Evolutionary conservation across 768 basidiomycete species (phyloP).

Genomic region (Antrodiella citrinella): DNA sequence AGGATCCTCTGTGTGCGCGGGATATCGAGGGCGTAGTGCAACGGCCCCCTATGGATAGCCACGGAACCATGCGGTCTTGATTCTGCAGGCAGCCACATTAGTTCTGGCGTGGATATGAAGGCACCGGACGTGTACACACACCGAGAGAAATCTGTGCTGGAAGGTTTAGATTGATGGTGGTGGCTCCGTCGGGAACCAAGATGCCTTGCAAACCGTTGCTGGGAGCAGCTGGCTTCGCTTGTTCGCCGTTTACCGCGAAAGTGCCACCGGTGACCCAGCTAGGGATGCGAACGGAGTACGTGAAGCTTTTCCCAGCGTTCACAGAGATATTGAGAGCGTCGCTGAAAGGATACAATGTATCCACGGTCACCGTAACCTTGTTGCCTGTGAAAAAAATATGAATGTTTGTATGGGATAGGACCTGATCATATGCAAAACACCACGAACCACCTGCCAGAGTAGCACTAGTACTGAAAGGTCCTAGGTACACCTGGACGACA

Average conservation of each 20-base stretch:
- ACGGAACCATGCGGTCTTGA: slow-evolving; percentile 42
- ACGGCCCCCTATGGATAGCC: slow-evolving; percentile 45
- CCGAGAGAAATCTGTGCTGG: slow-evolving; percentile 41
- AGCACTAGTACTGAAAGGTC: slow-evolving; percentile 35
- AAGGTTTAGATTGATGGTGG: slow-evolving; percentile 35
- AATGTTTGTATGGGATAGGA: not conserved
- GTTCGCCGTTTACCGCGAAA: slow-evolving; percentile 30
- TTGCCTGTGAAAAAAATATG: slow-evolving; percentile 24
- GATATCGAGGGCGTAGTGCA: slow-evolving; percentile 50
- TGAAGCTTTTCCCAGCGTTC: slow-evolving; percentile 33
- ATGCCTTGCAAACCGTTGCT: slow-evolving; percentile 38
- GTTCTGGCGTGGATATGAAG: no score
- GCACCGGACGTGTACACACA: slow-evolving; percentile 8
- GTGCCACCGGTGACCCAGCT: slow-evolving; percentile 42
- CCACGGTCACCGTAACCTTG: slow-evolving; percentile 33
- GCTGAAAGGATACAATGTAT: slow-evolving; percentile 45
- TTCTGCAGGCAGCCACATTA: slow-evolving; percentile 24
- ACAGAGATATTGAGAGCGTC: slow-evolving; percentile 40
- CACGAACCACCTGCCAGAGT: slow-evolving; percentile 31
- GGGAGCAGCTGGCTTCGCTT: slow-evolving; percentile 30
- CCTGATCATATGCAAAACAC: not conserved
- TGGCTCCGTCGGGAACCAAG: slow-evolving; percentile 31
- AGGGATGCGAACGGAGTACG: slow-evolving; percentile 41
- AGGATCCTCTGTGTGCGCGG: slow-evolving; percentile 29
- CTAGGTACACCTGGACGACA: slow-evolving; percentile 40